Conservation (phyloP, 805 yeast species). For the Pichia occidentalis region DNA sequence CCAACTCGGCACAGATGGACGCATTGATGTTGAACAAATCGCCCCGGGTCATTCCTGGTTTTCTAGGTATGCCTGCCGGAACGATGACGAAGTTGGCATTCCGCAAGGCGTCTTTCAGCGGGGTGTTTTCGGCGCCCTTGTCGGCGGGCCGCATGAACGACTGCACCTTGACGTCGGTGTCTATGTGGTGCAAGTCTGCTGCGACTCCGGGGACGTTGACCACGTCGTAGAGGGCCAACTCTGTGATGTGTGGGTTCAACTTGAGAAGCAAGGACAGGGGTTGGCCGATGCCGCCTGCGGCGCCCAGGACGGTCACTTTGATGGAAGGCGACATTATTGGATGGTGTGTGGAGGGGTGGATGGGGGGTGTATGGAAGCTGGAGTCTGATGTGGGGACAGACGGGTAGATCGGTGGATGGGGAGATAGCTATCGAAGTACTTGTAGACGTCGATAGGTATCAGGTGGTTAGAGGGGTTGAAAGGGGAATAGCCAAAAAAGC, state of each 20-base stretch:
- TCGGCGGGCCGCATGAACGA: conserved; percentile 34
- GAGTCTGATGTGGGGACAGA: too few species aligned
- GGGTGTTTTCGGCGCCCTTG: conserved; percentile 20
- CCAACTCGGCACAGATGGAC: conserved; percentile 65
- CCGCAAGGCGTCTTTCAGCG: conserved; percentile 36
- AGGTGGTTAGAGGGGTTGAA: background rate
- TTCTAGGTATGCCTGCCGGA: conserved; percentile 60
- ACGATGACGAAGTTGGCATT: conserved; percentile 45
- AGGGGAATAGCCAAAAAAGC: too few species aligned
- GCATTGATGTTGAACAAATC: conserved; percentile 56
- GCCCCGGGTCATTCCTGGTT: conserved; percentile 62
- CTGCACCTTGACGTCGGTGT: conserved; percentile 40
- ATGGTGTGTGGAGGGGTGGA: too few species aligned
- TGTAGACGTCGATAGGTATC: too few species aligned
- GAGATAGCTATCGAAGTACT: too few species aligned
- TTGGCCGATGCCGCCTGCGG: conserved; percentile 73
- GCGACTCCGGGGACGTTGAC: conserved; percentile 53
- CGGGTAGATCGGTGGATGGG: too few species aligned
- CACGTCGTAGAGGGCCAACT: conserved; percentile 46
- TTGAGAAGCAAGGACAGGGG: conserved; percentile 47
- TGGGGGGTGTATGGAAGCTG: too few species aligned
- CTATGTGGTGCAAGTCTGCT: conserved; percentile 48
- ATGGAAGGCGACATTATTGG: conserved; percentile 2
- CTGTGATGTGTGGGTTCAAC: conserved; percentile 37
- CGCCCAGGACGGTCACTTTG: conserved; percentile 75